Conservation (phyloP, 345 rosid genomes). For the Iberis pinnata region DNA sequence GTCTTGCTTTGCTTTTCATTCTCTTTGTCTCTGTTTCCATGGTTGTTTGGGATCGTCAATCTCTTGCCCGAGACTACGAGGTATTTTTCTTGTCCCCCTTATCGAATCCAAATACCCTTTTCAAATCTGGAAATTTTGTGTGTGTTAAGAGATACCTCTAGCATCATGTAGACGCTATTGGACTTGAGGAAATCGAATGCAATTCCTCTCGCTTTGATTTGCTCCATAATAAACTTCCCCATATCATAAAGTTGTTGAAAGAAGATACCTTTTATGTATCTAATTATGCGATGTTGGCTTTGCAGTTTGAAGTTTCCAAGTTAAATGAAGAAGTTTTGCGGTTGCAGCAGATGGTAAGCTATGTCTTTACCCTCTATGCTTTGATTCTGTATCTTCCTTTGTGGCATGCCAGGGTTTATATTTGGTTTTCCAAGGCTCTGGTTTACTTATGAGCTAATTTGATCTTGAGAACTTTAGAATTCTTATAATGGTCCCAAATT, state of each 20-base stretch:
- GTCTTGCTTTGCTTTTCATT: conserved; percentile 62
- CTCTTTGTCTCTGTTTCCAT: conserved; percentile 51
- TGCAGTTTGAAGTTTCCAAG: conserved; percentile 26
- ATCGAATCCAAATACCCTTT: no score
- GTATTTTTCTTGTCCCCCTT: no score
- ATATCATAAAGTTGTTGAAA: no score
- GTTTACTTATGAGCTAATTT: not conserved
- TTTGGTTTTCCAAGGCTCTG: not conserved
- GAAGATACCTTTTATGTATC: no score
- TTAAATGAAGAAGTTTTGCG: conserved; percentile 28
- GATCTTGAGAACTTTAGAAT: not conserved
- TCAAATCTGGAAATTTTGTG: no score
- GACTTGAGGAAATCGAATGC: no score
- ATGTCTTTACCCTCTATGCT: not conserved
- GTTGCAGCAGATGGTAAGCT: conserved; percentile 30
- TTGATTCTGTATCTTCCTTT: no score
- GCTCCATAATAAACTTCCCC: no score
- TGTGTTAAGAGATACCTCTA: no score
- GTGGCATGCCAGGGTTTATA: not conserved
- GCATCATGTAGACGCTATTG: no score
- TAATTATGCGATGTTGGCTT: no score
- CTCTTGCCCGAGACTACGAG: conserved; percentile 68
- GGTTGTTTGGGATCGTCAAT: conserved; percentile 81
- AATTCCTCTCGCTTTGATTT: no score
- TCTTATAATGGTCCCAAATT: not conserved